A percentile compares a stretch with the other conserved stretches of the same genome.
Conservation (phyloP, 1,284 basidiomycete species). For the Irpex lacteus region DNA sequence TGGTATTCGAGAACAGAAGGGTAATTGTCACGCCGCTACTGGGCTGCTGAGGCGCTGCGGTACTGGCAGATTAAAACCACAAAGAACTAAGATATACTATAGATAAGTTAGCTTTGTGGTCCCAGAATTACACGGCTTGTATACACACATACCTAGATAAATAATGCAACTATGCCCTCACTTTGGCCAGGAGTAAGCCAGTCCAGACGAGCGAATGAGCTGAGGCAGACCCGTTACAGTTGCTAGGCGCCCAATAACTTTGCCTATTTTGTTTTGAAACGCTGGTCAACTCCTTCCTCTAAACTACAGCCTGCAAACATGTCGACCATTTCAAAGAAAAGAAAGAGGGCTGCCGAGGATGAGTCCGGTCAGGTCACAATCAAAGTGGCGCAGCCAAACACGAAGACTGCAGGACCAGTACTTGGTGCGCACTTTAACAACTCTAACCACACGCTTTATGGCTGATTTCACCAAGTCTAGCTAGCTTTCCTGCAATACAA, state of each 20-base stretch:
- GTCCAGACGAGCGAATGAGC: background rate
- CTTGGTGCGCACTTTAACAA: constrained; percentile 53
- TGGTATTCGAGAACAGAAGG: constrained; percentile 2
- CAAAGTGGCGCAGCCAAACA: constrained; percentile 41
- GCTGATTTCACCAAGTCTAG: constrained; percentile 9
- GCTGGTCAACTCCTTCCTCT: background rate
- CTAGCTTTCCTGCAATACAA: constrained; percentile 20
- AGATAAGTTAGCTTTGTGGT: background rate
- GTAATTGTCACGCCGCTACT: constrained; percentile 4
- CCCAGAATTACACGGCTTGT: background rate
- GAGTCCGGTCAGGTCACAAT: constrained; percentile 42
- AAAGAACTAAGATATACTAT: constrained; percentile 8
- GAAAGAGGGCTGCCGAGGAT: constrained; percentile 50
- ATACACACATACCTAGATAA: constrained; percentile 5
- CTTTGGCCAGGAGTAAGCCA: background rate
- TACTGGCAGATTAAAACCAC: constrained; percentile 8
- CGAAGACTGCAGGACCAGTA: constrained; percentile 57
- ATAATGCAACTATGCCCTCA: background rate
- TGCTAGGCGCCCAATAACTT: background rate
- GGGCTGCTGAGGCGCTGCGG: constrained; percentile 8
- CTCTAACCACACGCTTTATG: background rate
- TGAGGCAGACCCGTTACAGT: background rate
- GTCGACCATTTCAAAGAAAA: constrained; percentile 50
- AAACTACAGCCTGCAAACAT: background rate
- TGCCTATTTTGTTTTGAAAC: background rate